phyloP scores from a whole-genome alignment of 2,329 filamentous ascomycete species.

The Coleophoma crateriformis region DNA sequence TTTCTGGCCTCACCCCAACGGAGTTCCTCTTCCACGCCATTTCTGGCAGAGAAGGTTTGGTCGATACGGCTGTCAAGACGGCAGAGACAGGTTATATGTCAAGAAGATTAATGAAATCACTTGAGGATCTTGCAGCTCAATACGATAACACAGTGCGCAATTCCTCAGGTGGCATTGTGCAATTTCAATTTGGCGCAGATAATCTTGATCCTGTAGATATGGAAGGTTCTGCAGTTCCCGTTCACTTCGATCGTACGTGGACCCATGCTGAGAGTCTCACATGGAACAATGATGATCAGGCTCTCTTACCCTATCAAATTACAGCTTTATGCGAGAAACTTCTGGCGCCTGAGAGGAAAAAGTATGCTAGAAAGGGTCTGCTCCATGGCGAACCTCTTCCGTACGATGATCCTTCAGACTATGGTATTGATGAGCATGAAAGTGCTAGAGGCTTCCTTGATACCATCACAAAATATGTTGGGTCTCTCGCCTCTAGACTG shows the following conservation, averaged over 20 bases:
- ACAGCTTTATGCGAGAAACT: conserved; percentile 60
- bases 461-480: conserved; percentile 70
- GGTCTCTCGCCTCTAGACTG: conserved; percentile 56
- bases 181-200: conserved; percentile 96
- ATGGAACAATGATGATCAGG: conserved; percentile 70
- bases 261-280: conserved; percentile 73
- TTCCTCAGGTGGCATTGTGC: conserved; percentile 81
- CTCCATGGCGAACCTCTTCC: conserved; percentile 56
- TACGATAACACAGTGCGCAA: conserved; percentile 96
- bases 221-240: conserved; percentile 89
- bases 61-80: conserved; percentile 98
- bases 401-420: conserved; percentile 66
- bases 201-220: conserved; percentile 95
- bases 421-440: conserved; percentile 72
- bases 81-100: conserved; percentile 99
- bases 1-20: conserved; percentile 79
- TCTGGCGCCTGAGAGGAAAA: conserved; percentile 61
- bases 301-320: conserved; percentile 71
- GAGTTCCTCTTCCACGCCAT: conserved; percentile 99
- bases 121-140: conserved; percentile 88
- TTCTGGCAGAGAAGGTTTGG: conserved; percentile 94
- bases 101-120: conserved; percentile 91
- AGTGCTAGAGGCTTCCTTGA: conserved; percentile 77
- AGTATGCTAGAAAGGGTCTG: conserved; percentile 55
- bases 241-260: conserved; percentile 88